phyloP scores from a whole-genome alignment of 371 early-diverging fungal species.

The Mucor piriformis region DNA sequence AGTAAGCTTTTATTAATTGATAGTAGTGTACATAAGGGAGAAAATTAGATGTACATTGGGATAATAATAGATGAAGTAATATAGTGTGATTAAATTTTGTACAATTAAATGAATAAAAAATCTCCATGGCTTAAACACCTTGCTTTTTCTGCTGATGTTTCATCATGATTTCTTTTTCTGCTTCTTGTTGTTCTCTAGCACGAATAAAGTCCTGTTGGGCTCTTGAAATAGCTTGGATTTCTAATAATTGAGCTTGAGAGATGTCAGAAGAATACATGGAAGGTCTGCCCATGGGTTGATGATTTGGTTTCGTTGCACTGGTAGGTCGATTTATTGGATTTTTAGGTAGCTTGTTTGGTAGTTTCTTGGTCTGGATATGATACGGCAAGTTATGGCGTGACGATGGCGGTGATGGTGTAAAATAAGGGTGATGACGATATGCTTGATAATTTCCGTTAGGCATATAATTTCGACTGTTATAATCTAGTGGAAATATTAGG shows the following conservation, averaged over 20 bases:
- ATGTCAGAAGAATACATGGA: conserved; percentile 24
- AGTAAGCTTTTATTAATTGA: background rate
- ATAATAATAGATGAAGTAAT: too few relatives aligned
- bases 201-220: conserved; percentile 26
- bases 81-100: too few relatives aligned
- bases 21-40: too few relatives aligned
- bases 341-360: background rate
- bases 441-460: conserved; percentile 9
- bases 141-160: conserved; percentile 15
- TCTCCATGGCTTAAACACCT: background rate
- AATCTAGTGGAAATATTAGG: background rate
- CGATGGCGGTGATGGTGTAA: background rate
- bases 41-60: too few relatives aligned
- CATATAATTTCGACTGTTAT: background rate
- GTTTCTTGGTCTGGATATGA: conserved; percentile 1
- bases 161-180: conserved; percentile 19
- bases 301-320: background rate
- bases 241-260: conserved; percentile 15
- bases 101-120: background rate
- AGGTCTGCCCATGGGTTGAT: conserved; percentile 4
- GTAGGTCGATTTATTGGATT: background rate
- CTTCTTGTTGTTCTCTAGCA: conserved; percentile 21
- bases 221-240: conserved; percentile 22
- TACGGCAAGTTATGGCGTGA: background rate
- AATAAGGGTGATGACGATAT: conserved; percentile 5